A percentile compares a stretch with the other conserved stretches of the same genome.
These are phyloP conservation scores for Boletus rex-veris DNA, from an alignment of 768 basidiomycete genomes.

Conservation along the genomic window DNA sequence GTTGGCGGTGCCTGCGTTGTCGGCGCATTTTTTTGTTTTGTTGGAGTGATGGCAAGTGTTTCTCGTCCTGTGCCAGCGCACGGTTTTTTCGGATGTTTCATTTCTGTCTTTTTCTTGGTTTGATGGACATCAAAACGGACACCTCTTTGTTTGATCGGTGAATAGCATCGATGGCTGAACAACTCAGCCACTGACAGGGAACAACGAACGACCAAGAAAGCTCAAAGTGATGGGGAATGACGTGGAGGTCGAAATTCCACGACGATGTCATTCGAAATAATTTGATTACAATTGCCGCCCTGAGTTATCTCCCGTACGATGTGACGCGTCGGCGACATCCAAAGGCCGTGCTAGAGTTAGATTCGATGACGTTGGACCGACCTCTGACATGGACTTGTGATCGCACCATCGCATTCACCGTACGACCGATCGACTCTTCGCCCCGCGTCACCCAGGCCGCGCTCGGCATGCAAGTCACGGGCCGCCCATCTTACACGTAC, in stretches of 20 bases:
- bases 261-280: too few species aligned
- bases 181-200: not conserved
- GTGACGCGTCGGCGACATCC: not conserved
- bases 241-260: too few species aligned
- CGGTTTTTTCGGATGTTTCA: not conserved
- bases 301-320: too few species aligned
- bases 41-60: not conserved
- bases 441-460: too few species aligned
- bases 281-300: too few species aligned
- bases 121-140: not conserved
- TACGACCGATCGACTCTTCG: not conserved
- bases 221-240: not conserved
- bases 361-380: not conserved
- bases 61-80: not conserved
- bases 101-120: not conserved
- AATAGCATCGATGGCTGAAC: not conserved
- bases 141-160: not conserved
- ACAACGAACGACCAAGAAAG: not conserved
- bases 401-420: not conserved
- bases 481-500: not conserved
- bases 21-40: not conserved
- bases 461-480: too few species aligned
- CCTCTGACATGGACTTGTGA: not conserved
- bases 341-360: not conserved
- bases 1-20: conserved; percentile 1